Percentiles rank a stretch among this genome's conserved stretches.
Conservation (phyloP, 768 basidiomycete species). For the Cantharellus anzutake region DNA sequence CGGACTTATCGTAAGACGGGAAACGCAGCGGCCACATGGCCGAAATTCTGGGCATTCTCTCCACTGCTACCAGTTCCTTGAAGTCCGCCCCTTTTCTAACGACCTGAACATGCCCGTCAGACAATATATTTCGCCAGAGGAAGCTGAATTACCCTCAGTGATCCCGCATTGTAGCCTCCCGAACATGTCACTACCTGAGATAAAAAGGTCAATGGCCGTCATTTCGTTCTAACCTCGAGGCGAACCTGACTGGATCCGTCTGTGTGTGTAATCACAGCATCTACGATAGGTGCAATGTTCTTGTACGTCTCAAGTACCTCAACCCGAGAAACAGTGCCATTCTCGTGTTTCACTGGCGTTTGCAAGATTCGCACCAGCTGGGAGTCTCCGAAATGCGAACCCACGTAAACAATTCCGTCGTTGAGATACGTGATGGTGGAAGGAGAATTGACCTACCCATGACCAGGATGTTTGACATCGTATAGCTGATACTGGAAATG, state of each 20-base stretch:
- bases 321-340: conserved; percentile 19
- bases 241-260: conserved; percentile 53
- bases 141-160: conserved; percentile 31
- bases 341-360: conserved; percentile 20
- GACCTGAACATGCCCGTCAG: not conserved
- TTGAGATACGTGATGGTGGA: conserved; percentile 54
- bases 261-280: conserved; percentile 55
- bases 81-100: conserved; percentile 73
- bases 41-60: conserved; percentile 36
- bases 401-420: conserved; percentile 51
- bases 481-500: not conserved
- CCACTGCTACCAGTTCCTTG: conserved; percentile 37
- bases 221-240: not conserved
- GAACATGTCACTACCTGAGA: conserved; percentile 74
- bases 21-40: conserved; percentile 42
- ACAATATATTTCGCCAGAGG: too few relatives aligned
- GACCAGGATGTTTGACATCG: conserved; percentile 1
- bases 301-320: conserved; percentile 42
- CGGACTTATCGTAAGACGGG: conserved; percentile 22
- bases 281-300: conserved; percentile 70
- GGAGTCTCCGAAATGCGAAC: conserved; percentile 68
- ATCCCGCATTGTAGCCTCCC: conserved; percentile 58
- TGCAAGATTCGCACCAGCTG: conserved; percentile 46
- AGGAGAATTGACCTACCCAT: conserved; percentile 43
- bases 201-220: conserved; percentile 11